A percentile compares a stretch with the other conserved stretches of the same genome.
These are phyloP conservation scores for Durusdinium trenchii DNA, from an alignment of 73 alveolate species.

Conservation along the genomic window DNA sequence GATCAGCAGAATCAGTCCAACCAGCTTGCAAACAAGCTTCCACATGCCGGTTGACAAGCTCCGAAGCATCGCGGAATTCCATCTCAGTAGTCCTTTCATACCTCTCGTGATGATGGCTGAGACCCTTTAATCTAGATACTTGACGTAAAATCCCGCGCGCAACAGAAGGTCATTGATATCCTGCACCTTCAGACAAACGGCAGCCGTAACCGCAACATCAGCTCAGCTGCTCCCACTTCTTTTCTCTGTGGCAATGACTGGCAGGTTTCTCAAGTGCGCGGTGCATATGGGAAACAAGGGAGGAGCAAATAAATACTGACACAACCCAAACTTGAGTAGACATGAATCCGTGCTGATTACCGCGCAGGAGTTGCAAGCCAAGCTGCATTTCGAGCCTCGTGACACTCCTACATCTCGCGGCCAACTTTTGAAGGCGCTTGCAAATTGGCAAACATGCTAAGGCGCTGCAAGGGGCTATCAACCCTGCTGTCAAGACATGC, in stretches of 20 bases:
- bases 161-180: too few relatives aligned
- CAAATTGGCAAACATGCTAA: too few relatives aligned
- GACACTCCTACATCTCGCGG: too few relatives aligned
- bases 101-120: constrained; percentile 15
- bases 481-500: too few relatives aligned
- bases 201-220: not conserved
- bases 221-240: not conserved
- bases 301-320: too few relatives aligned
- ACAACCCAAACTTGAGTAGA: too few relatives aligned
- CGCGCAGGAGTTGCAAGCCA: not conserved
- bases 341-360: not conserved
- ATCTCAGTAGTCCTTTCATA: constrained; percentile 81
- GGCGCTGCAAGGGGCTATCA: too few relatives aligned
- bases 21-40: not conserved
- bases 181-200: too few relatives aligned
- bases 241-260: constrained; percentile 24
- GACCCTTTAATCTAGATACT: too few relatives aligned
- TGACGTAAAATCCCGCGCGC: too few relatives aligned
- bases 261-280: constrained; percentile 45
- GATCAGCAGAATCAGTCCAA: not conserved
- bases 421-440: too few relatives aligned
- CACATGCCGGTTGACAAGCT: constrained; percentile 84
- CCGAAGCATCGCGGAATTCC: constrained; percentile 88
- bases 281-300: too few relatives aligned
- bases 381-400: constrained; percentile 41